Base-by-base conservation (phyloP, 2,329 filamentous ascomycete species). In the Alternaria ventricosa region DNA sequence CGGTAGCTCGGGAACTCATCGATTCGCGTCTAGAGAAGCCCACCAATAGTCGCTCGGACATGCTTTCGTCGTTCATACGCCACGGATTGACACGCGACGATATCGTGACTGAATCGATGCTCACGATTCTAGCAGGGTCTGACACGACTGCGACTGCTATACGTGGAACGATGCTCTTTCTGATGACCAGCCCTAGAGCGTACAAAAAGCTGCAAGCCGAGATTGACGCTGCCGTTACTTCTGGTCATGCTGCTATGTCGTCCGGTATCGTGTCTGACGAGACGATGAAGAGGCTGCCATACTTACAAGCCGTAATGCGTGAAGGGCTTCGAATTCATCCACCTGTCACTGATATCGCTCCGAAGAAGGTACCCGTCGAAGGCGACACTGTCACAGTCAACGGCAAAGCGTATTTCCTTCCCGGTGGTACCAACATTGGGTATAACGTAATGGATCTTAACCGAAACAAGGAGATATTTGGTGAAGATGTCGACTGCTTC, bases 81-180 rank as follows among this genome's bases (percentile, higher is more conserved):
- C 81, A 83, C 55, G 81, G 80, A 69, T 70, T 85, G 12, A 78
- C 73, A 1, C 63, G 33, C 71, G 80, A 71, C 64, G 75, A 78
- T 74, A 46, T 83, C 76, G 66, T 81, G 68, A 58, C 70, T 4
- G 83, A 84, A 61, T 80, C 79, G 3, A 60, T 83, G 8, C 77
- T 82, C 5, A 82, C 84, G 57, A 83, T 84, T 25, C 77, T 86
- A 7, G 87, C 86, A 5, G 87, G 87, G 3, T 85, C 85, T 1
- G 87, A 89, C 63, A 88, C 86, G 0, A 87, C 86, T 0, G 86
- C 87, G 1, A 86, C 85, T 0, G 82, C 82, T 0, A 82, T 89
- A 9, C 84, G 87, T 3, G 78, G 82, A 18, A 85, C 81, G 0
- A 72, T 88, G 62, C 79, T 88, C 18, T 81, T 86, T 68, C 73